Conservation (phyloP, 176 grass and related monocot species). For the Aegilops longissima region DNA sequence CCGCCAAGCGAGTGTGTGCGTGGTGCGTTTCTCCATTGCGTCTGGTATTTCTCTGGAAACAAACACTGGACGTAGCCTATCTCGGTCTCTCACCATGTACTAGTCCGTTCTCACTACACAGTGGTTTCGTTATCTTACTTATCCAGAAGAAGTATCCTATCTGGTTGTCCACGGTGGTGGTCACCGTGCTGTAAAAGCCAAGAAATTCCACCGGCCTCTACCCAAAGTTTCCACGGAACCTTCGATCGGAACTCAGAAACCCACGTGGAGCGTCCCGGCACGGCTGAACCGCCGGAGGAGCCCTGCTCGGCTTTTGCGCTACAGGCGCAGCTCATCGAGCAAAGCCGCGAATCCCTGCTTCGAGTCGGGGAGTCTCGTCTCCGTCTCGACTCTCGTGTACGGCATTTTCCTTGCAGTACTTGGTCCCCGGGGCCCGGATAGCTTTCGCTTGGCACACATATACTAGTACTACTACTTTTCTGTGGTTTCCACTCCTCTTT, state of each 20-base stretch:
- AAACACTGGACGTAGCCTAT: too few species aligned
- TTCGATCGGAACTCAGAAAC: slow-evolving; percentile 35
- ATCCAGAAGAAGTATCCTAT: slow-evolving; percentile 26
- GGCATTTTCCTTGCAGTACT: not conserved
- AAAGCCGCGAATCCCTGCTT: too few species aligned
- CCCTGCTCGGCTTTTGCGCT: not conserved
- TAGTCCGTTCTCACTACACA: too few species aligned
- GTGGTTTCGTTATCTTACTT: too few species aligned
- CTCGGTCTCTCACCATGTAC: too few species aligned
- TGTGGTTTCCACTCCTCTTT: not conserved
- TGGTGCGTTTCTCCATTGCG: not conserved
- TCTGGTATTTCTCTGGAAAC: not conserved
- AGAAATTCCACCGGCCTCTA: not conserved
- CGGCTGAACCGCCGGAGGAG: too few species aligned
- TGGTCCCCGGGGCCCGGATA: too few species aligned
- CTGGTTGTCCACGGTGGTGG: too few species aligned
- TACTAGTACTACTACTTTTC: not conserved
- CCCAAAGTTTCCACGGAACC: slow-evolving; percentile 22
- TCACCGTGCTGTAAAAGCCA: not conserved
- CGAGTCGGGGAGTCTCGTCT: too few species aligned
- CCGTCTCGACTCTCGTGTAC: too few species aligned
- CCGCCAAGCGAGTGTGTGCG: not conserved
- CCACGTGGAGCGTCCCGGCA: not conserved
- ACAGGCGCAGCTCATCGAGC: not conserved
- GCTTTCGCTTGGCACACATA: not conserved